Evolutionary conservation across 768 basidiomycete species (phyloP).

Genomic region (Suillus paluster): DNA sequence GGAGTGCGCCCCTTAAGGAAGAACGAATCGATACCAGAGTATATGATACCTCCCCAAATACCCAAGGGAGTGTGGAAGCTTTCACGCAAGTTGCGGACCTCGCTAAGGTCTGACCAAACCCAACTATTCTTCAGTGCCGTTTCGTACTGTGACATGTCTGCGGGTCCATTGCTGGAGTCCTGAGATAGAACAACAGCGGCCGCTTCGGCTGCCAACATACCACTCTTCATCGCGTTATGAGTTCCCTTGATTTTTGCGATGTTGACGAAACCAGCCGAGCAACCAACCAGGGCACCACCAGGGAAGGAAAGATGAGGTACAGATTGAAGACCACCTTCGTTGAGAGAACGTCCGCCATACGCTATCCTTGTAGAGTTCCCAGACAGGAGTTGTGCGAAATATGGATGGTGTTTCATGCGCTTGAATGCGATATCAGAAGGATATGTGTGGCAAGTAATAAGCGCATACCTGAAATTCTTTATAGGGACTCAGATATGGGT

Average conservation of each 20-base stretch:
- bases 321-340: conserved; percentile 93
- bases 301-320: conserved; percentile 89
- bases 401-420: conserved; percentile 97
- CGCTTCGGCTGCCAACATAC: conserved; percentile 94
- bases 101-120: conserved; percentile 84
- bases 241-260: conserved; percentile 98
- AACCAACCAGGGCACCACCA: conserved; percentile 93
- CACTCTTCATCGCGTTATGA: conserved; percentile 99
- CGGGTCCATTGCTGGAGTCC: conserved; percentile 27
- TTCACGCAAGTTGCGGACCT: conserved; percentile 91
- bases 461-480: conserved; percentile 83
- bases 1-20: conserved; percentile 84
- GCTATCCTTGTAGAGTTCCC: conserved; percentile 77
- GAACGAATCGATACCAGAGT: conserved; percentile 88
- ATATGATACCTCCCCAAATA: conserved; percentile 84
- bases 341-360: conserved; percentile 88
- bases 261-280: conserved; percentile 95
- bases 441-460: not conserved
- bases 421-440: conserved; percentile 31
- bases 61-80: conserved; percentile 84
- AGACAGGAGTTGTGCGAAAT: conserved; percentile 80
- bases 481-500: conserved; percentile 92
- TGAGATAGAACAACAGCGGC: conserved; percentile 65
- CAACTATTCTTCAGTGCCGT: conserved; percentile 72
- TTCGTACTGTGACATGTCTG: conserved; percentile 79